Percentiles rank a stretch among this genome's conserved stretches.
phyloP scores from a whole-genome alignment of 805 yeast species.

The Osmozyma mogii region DNA sequence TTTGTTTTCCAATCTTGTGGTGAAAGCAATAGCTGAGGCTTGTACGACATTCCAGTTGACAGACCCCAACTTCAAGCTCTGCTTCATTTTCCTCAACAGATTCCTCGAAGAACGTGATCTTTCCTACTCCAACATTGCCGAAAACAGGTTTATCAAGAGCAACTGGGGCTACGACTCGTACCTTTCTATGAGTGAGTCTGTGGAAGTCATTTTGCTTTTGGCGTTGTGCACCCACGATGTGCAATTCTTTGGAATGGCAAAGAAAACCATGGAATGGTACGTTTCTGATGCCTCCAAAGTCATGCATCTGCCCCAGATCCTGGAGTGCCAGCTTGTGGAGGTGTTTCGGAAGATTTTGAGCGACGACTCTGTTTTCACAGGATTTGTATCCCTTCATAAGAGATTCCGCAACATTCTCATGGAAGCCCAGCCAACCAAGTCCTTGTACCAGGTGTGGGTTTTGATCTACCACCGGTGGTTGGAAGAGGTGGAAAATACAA shows the following conservation, averaged over 20 bases:
- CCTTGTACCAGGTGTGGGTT: slow-evolving; percentile 30
- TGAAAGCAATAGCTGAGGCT: slow-evolving; percentile 28
- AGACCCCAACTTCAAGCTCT: slow-evolving; percentile 28
- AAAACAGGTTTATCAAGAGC: slow-evolving; percentile 8
- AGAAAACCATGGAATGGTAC: slow-evolving; percentile 29
- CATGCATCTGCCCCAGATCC: slow-evolving; percentile 1
- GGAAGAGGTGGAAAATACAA: slow-evolving; percentile 17
- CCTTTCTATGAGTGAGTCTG: slow-evolving; percentile 23
- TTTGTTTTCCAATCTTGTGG: slow-evolving; percentile 21
- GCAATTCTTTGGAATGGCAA: slow-evolving; percentile 42
- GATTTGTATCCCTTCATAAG: slow-evolving; percentile 68
- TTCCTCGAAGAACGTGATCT: slow-evolving; percentile 22
- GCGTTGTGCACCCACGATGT: slow-evolving; percentile 45
- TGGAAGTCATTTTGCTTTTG: slow-evolving; percentile 45
- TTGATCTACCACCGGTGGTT: slow-evolving; percentile 47
- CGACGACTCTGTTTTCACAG: slow-evolving; percentile 55
- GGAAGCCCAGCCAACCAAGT: slow-evolving; percentile 28
- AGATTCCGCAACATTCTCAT: slow-evolving; percentile 38
- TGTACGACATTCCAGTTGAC: slow-evolving; percentile 26
- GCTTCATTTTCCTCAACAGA: slow-evolving; percentile 27
- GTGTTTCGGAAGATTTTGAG: slow-evolving; percentile 22
- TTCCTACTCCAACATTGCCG: slow-evolving; percentile 7
- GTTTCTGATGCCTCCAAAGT: slow-evolving; percentile 10
- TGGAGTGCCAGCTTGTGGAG: no score
- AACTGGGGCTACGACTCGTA: slow-evolving; percentile 10